Evolutionary conservation across 192 early-diverging fungal species (phyloP).

Genomic region (Linnemannia zychae): DNA sequence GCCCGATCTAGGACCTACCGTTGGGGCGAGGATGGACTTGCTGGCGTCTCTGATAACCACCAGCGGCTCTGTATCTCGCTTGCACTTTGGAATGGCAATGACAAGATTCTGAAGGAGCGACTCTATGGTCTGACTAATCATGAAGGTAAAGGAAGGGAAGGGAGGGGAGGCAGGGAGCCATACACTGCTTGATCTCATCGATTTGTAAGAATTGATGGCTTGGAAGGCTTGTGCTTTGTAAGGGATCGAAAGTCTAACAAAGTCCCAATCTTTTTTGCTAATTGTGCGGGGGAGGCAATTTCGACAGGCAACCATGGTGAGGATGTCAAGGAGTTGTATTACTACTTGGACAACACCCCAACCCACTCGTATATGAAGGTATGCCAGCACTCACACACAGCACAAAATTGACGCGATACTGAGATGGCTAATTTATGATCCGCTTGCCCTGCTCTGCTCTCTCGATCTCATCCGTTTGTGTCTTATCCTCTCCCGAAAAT

Average conservation of each 20-base stretch:
- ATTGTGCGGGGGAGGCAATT: neutral
- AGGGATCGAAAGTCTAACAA: neutral
- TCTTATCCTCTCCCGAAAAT: neutral
- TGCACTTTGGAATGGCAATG: constrained; percentile 51
- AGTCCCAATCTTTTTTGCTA: neutral
- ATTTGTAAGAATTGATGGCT: neutral
- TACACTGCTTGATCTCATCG: neutral
- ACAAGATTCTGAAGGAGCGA: constrained; percentile 52
- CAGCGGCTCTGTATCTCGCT: constrained; percentile 53
- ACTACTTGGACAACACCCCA: constrained; percentile 50
- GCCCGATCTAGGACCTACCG: constrained; percentile 49
- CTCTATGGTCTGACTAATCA: constrained; percentile 52
- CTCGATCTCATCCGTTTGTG: neutral
- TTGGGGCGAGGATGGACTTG: constrained; percentile 54
- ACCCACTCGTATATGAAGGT: constrained; percentile 58
- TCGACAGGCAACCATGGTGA: constrained; percentile 48
- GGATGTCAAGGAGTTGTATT: constrained; percentile 56
- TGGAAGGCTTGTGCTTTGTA: neutral
- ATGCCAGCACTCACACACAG: neutral
- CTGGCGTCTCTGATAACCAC: constrained; percentile 49
- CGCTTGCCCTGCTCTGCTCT: neutral
- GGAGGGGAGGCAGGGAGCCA: no score
- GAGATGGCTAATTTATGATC: neutral
- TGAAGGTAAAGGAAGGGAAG: no score
- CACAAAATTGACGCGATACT: neutral